A percentile compares a stretch with the other conserved stretches of the same genome.
Evolutionary conservation across 192 early-diverging fungal species (phyloP).

Genomic region (Coemansia sp.): DNA sequence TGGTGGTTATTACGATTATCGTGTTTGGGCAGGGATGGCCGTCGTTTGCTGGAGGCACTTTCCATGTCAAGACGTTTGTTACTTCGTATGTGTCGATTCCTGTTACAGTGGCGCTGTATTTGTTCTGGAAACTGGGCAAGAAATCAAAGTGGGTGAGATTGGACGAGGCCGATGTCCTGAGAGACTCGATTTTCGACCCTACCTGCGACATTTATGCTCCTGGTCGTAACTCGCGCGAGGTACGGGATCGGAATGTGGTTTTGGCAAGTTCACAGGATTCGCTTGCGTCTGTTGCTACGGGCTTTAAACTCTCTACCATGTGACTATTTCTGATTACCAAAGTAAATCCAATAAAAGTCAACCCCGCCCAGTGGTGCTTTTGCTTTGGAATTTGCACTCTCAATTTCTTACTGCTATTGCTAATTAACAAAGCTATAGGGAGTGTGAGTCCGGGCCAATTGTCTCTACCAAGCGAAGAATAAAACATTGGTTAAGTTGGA

Average conservation of each 20-base stretch:
- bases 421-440: no score
- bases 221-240: slow-evolving; percentile 4
- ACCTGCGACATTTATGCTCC: background rate
- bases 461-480: no score
- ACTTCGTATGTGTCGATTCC: slow-evolving; percentile 63
- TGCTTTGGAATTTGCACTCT: no score
- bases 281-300: background rate
- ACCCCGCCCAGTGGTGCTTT: no score
- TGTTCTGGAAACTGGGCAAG: slow-evolving; percentile 61
- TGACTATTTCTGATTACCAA: background rate
- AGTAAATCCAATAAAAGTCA: background rate
- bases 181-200: slow-evolving; percentile 26
- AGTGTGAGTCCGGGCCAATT: no score
- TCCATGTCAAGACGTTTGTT: slow-evolving; percentile 56
- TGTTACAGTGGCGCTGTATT: slow-evolving; percentile 60
- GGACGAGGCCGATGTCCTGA: slow-evolving; percentile 59
- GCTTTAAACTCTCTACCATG: background rate
- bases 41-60: slow-evolving; percentile 53
- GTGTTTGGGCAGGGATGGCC: slow-evolving; percentile 59
- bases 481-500: no score
- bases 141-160: slow-evolving; percentile 61
- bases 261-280: background rate
- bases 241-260: background rate
- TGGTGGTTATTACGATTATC: slow-evolving; percentile 61
- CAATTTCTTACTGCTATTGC: no score